Base-by-base conservation (phyloP, 345 rosid species). In the Acer campestre region DNA sequence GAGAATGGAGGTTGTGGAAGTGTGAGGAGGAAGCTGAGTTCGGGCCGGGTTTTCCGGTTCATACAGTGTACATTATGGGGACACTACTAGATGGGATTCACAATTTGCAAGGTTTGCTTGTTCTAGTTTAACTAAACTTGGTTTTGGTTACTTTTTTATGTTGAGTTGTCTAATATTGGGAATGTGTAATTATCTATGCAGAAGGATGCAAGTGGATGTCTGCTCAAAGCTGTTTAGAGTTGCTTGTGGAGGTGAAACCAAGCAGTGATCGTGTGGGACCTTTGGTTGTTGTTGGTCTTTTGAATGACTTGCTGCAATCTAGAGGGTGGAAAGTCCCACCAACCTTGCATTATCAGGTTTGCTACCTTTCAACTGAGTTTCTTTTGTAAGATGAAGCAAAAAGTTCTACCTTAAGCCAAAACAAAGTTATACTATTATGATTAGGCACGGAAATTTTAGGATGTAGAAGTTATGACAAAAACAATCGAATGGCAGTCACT, bases 11-110 rank as follows among this genome's bases (percentile, higher is more conserved):
- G 17, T 82, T 87, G 75, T 74, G 83, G 74, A 90, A 82, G 82
- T 83, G 74, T 73, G 89, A 85, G 68, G 89, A 89, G 81, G 98
- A 95, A 85, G 80, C 98, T 31, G 97, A 86, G 77, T 95, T 93
- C 74, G 98, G 98, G 74, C 97, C 94, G 18, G 94, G 84, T 20
- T 77, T 82, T 17, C 89, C 81, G 4, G 68, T 87, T 82, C 83
- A 77, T 76, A 88, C 88, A 4, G 84, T 89, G 74, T 95, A 86
- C 61, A 13, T 95, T 71, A 62, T 79, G 76, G 97, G 92, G 17
- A 84, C 79, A 78, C 79, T 90, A 58, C 68, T 78, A 44, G 55
- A 73, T 58, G 78, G 75, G 73, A 68, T 73, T 79, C 61, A 6
- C 31, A 56, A 1, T 61, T 84, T 84, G 40, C 83, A 83, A 88